These are phyloP conservation scores for Raffaelea arxii DNA, from an alignment of 2,329 filamentous ascomycete genomes.

Conservation along the genomic window DNA sequence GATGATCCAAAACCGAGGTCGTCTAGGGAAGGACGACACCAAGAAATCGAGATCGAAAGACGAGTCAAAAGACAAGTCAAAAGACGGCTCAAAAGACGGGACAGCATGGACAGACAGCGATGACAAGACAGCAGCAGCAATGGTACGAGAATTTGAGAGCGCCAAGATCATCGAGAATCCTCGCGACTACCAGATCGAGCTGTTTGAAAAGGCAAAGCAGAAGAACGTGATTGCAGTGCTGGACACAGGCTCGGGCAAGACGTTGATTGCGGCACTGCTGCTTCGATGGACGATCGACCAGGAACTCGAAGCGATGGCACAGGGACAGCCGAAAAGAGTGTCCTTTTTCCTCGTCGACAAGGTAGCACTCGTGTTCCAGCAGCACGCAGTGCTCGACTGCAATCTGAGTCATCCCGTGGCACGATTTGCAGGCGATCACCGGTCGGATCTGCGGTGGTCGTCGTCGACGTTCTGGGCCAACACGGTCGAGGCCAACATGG, in stretches of 20 bases:
- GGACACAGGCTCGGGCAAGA: constrained; percentile 93
- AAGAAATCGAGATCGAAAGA: too few species aligned
- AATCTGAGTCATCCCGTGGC: constrained; percentile 71
- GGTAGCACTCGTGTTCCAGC: constrained; percentile 83
- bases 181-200: constrained; percentile 82
- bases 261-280: constrained; percentile 83
- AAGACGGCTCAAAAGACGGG: constrained; percentile 12
- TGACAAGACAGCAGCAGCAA: constrained; percentile 20
- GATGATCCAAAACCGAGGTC: constrained; percentile 25
- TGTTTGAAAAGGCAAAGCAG: constrained; percentile 78
- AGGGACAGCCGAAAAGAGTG: constrained; percentile 51
- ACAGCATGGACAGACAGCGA: constrained; percentile 19
- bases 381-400: constrained; percentile 68
- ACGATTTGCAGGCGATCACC: constrained; percentile 67
- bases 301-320: constrained; percentile 61
- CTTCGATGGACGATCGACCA: constrained; percentile 65
- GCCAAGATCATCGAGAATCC: constrained; percentile 61
- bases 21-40: too few species aligned
- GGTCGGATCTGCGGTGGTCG: constrained; percentile 30
- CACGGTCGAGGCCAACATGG: constrained; percentile 56
- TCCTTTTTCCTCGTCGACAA: constrained; percentile 89
- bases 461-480: constrained; percentile 39
- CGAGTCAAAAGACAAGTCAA: constrained; percentile 22
- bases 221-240: constrained; percentile 88
- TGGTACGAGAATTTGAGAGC: constrained; percentile 27